Evolutionary conservation across 192 early-diverging fungal species (phyloP).

Genomic region (Cladochytrium replicatum): DNA sequence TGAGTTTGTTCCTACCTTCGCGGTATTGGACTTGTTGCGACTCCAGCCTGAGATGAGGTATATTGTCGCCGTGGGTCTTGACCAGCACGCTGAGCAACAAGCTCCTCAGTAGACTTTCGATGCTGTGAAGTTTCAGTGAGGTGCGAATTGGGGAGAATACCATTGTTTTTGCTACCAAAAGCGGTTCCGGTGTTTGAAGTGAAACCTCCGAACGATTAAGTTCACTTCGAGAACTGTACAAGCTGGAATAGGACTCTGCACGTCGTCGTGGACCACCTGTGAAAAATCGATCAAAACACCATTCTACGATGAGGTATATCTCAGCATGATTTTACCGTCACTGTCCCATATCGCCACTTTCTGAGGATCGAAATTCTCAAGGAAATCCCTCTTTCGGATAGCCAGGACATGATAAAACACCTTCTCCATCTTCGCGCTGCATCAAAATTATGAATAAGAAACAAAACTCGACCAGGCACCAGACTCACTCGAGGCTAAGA

Average conservation of each 20-base stretch:
- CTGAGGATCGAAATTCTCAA: slow-evolving; percentile 36
- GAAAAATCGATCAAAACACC: no score
- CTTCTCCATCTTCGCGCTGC: slow-evolving; percentile 31
- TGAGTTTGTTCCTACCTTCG: no score
- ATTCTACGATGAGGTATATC: no score
- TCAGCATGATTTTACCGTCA: slow-evolving; percentile 21
- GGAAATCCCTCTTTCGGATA: slow-evolving; percentile 32
- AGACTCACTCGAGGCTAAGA: slow-evolving; percentile 17
- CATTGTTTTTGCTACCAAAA: slow-evolving; percentile 1
- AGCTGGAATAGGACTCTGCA: slow-evolving; percentile 14
- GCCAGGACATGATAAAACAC: slow-evolving; percentile 43
- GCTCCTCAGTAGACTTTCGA: background rate
- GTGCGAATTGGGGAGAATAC: no score
- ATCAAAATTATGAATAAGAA: no score
- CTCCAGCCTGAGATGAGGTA: no score
- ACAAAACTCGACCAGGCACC: no score
- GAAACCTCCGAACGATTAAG: background rate
- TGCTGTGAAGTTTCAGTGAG: no score
- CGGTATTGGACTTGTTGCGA: no score
- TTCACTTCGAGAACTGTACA: background rate
- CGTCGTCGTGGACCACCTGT: slow-evolving; percentile 19
- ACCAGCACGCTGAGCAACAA: no score
- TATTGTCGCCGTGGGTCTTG: no score
- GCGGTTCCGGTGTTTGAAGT: slow-evolving; percentile 1
- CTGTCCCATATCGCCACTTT: slow-evolving; percentile 19